phyloP scores from a whole-genome alignment of 1,284 basidiomycete species.

The Microbotryomycetes sp. region DNA sequence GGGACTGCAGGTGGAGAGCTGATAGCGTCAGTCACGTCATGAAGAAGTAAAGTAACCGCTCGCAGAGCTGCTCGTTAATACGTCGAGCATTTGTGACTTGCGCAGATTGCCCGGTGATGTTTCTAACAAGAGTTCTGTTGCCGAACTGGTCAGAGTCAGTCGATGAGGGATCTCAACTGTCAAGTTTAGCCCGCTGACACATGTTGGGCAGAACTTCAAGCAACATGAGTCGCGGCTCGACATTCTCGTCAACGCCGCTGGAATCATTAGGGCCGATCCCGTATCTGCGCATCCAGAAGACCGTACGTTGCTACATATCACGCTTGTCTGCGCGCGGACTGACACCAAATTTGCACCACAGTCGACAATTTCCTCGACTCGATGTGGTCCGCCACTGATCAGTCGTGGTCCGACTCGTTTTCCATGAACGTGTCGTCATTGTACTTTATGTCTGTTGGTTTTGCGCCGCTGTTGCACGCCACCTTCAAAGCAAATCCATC shows the following conservation, averaged over 20 bases:
- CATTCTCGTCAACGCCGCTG: slow-evolving; percentile 9
- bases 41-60: too few species aligned
- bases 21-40: not conserved
- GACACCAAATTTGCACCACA: not conserved
- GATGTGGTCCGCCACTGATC: not conserved
- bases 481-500: not conserved
- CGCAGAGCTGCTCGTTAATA: not conserved
- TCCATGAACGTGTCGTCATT: slow-evolving; percentile 5
- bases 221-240: not conserved
- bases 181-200: not conserved
- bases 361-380: not conserved
- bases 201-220: not conserved
- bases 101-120: slow-evolving; percentile 8
- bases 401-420: not conserved
- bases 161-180: too few species aligned
- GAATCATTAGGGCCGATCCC: not conserved
- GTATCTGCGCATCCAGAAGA: slow-evolving; percentile 4
- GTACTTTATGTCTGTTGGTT: slow-evolving; percentile 7
- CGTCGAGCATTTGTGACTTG: too few species aligned
- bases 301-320: too few species aligned
- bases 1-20: too few species aligned
- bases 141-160: slow-evolving; percentile 4
- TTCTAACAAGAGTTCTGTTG: not conserved
- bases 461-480: not conserved
- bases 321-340: not conserved